Base-by-base conservation (phyloP, 495 filamentous ascomycete genomes). In the Podospora sp. region DNA sequence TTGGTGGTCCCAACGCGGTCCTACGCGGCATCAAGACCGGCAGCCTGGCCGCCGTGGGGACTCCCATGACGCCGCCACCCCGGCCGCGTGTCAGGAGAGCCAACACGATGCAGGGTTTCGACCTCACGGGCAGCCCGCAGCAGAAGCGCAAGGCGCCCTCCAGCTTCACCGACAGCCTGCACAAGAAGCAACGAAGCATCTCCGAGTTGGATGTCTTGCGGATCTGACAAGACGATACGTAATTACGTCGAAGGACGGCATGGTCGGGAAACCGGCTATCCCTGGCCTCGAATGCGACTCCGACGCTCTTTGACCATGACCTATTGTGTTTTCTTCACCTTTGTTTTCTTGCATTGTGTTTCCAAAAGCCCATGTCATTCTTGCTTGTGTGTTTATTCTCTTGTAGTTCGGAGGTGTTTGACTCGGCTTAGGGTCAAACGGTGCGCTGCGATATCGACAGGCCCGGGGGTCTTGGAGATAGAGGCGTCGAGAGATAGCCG, bases 21-120 rank as follows among this genome's bases (percentile, higher is more conserved):
- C 75, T 87, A 50, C 73, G 81, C 14, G 84, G 85, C 62, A 83
- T 88, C 76, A 88, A 87, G 71, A 74, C 78, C 58, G 84, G 81
- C 61, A 82, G 84, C 59, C 75, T 86, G 69, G 79, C 81, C 70
- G 80, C 83, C 60, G 85, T 83, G 55, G 81, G 82, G n/a, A 75
- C 81, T 3, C 83, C 85, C 53, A 85, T 87, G 65, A 85, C 84
- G 3, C 83, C 85, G 65, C 85, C 84, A 2, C 83, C 85, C 4
- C 72, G 80, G 56, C 80, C 84, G 25, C 80, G 81, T 62, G 80
- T 81, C 33, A 86, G 83, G 73, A 68, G 73, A 4, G 58, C 62
- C 66, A 76, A 62, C 62, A 63, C 62, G 61, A 33, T 63, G 9
- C 63, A 60, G n/a, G 64, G 36, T 9, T 64, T 76, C 65, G 69